Evolutionary conservation across 305 asterid species (phyloP).

Genomic region (Fraxinus xanthoxyloides): DNA sequence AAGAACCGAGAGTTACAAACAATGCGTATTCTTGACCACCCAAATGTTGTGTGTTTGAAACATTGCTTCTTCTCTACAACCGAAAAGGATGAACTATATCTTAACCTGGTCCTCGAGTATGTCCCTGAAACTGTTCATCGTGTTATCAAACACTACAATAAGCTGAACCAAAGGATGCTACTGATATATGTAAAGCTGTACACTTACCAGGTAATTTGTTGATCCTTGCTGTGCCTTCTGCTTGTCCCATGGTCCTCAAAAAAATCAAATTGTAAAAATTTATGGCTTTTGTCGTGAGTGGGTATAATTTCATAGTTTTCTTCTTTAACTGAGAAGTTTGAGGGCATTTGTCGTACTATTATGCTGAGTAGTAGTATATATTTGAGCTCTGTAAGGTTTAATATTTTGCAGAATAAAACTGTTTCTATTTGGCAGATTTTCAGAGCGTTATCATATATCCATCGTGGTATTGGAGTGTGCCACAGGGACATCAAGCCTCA

Average conservation of each 20-base stretch:
- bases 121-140: constrained; percentile 98
- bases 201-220: constrained; percentile 72
- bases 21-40: constrained; percentile 95
- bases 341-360: neutral
- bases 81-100: constrained; percentile 87
- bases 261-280: neutral
- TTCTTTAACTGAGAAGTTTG: neutral
- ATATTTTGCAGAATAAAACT: constrained; percentile 8
- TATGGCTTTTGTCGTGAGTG: neutral
- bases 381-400: constrained; percentile 2
- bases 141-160: constrained; percentile 85
- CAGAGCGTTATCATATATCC: constrained; percentile 90
- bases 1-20: constrained; percentile 95
- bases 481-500: constrained; percentile 99
- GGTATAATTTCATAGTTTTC: neutral
- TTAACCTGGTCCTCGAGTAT: constrained; percentile 94
- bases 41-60: constrained; percentile 84
- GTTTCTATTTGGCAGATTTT: constrained; percentile 56
- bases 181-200: constrained; percentile 89
- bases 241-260: neutral
- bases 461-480: constrained; percentile 80
- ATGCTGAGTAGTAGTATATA: neutral
- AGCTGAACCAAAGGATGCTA: constrained; percentile 92
- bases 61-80: constrained; percentile 98
- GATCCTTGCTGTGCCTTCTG: neutral